Evolutionary conservation across 2,329 filamentous ascomycete genomes (phyloP), one percentile per base, ranked within the genome.

Genomic region (Pezicula rhizophila): DNA sequence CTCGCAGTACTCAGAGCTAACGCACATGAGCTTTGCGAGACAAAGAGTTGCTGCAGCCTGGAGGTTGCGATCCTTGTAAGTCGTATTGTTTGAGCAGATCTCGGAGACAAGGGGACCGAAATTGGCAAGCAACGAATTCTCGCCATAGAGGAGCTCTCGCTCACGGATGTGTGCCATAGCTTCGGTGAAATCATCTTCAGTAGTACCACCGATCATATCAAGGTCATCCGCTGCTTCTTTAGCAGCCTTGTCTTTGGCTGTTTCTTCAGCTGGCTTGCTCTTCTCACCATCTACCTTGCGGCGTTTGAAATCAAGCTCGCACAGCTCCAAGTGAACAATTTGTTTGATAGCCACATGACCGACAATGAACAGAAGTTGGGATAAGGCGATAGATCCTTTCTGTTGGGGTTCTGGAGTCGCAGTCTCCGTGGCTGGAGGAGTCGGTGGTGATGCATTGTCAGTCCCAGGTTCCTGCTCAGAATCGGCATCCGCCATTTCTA

Each of bases 341-440:
- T 99, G 95, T 71, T 99, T 99, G 64, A 99, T 93, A 12, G 93
- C 93, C 42, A 97, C 87, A 63, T 99, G 93, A 0, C 93, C 93
- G 26, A 97, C 92, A 33, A 96, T 86, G 64, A 97, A 97, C 0
- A 99, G 76, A 2, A 99, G 77, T 61, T 97, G 93, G 0, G 93
- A 96, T 2, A 99, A 75, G 1, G 81, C 84, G 42, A 90, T 77
- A 1, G 89, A 83, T 4, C 84, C 80, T 57, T 85, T 88, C 26
- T 84, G 80, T 61, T 77, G 81, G 25, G 63, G 65, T 34, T 64
- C 57, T 10, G 60, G 43, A 26, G 54, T 50, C 2, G 45, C 44
- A 26, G 47, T 33, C 7, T 53, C 48, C 42, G 49, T 46, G n/a
- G 51, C 47, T 11, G 23, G 31, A 18, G 49, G 39, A 3, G 42